phyloP scores from a whole-genome alignment of 1,284 basidiomycete species.

The Gomphus bonarii region DNA sequence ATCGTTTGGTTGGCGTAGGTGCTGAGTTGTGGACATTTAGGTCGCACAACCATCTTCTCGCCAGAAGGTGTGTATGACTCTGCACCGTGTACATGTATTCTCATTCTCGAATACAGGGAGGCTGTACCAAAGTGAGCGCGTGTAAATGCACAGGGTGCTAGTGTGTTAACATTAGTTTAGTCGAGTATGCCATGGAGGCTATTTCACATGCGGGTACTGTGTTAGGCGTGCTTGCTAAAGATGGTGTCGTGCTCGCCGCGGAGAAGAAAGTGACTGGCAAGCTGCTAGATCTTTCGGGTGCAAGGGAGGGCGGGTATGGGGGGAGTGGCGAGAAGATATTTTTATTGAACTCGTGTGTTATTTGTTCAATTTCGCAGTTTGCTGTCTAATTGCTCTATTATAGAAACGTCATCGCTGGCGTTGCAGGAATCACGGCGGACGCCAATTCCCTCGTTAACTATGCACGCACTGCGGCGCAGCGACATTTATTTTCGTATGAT shows the following conservation, averaged over 20 bases:
- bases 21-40: conserved; percentile 27
- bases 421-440: conserved; percentile 94
- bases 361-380: background rate
- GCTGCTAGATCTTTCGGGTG: conserved; percentile 79
- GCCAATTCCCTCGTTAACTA: conserved; percentile 97
- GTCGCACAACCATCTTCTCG: conserved; percentile 92
- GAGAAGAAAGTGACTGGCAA: conserved; percentile 99
- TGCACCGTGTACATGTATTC: conserved; percentile 10
- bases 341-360: conserved; percentile 73
- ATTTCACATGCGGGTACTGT: conserved; percentile 97
- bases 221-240: conserved; percentile 88
- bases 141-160: conserved; percentile 9
- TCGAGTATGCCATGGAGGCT: conserved; percentile 99
- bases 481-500: conserved; percentile 83
- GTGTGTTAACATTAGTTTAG: conserved; percentile 29
- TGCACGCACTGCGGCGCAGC: conserved; percentile 84
- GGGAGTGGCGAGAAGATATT: conserved; percentile 98
- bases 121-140: conserved; percentile 73
- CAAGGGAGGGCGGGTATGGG: conserved; percentile 84
- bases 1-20: conserved; percentile 1
- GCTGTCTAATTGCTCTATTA: background rate
- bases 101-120: conserved; percentile 44
- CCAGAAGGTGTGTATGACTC: conserved; percentile 65
- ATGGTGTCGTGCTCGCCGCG: conserved; percentile 94
- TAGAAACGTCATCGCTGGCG: conserved; percentile 87